Conservation (phyloP, 352 stramenopile genomes). For the Pythium chondricola region DNA sequence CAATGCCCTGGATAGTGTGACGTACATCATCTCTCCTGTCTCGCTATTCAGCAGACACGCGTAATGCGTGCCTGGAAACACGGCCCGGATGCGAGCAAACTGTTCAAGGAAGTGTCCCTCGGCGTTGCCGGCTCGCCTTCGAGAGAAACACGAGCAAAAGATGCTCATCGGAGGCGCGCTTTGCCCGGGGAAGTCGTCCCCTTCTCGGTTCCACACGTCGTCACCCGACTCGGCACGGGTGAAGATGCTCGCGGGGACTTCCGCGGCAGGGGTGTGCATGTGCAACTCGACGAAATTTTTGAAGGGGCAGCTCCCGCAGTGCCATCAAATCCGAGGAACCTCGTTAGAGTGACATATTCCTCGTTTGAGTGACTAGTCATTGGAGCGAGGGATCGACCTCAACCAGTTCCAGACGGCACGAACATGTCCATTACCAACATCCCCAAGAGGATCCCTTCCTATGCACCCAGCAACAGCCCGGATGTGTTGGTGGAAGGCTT, state of each 20-base stretch:
- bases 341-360: constrained; percentile 6
- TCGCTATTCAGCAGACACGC: constrained; percentile 72
- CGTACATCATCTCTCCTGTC: constrained; percentile 78
- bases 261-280: too few species aligned
- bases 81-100: constrained; percentile 63
- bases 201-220: neutral
- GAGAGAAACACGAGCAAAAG: constrained; percentile 68
- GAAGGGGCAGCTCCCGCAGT: neutral
- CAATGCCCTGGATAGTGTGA: too few species aligned
- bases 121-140: constrained; percentile 44
- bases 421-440: constrained; percentile 1
- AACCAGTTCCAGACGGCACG: neutral
- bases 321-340: too few species aligned
- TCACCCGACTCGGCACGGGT: constrained; percentile 4
- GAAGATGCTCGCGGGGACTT: too few species aligned
- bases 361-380: neutral
- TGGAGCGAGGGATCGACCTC: too few species aligned
- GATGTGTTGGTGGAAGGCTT: too few species aligned
- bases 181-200: constrained; percentile 4
- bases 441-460: too few species aligned
- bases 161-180: constrained; percentile 43
- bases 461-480: too few species aligned
- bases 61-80: constrained; percentile 78
- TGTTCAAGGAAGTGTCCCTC: constrained; percentile 63
- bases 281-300: constrained; percentile 17